Conservation (phyloP, 371 early-diverging fungal species). For the Apophysomyces sp. region DNA sequence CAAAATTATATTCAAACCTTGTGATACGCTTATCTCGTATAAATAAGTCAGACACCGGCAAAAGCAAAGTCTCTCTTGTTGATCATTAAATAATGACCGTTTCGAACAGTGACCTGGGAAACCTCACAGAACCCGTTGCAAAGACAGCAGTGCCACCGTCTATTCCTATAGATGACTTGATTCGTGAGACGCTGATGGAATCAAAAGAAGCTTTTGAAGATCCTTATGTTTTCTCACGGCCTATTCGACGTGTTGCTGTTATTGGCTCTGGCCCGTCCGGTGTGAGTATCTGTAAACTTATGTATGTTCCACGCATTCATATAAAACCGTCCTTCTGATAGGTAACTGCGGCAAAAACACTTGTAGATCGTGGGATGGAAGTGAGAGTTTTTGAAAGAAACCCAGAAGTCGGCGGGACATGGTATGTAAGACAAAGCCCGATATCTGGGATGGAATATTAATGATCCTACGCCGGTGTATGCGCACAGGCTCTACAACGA, state of each 20-base stretch:
- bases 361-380: constrained; percentile 30
- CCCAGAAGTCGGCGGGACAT: constrained; percentile 29
- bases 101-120: too few relatives aligned
- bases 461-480: not conserved
- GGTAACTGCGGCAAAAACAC: constrained; percentile 32
- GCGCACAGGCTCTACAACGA: constrained; percentile 12
- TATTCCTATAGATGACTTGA: too few relatives aligned
- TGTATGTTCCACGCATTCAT: not conserved
- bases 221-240: constrained; percentile 15
- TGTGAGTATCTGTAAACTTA: constrained; percentile 7
- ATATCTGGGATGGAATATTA: not conserved
- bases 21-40: too few relatives aligned
- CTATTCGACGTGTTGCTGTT: constrained; percentile 32
- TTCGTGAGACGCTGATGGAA: constrained; percentile 3
- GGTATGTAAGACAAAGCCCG: constrained; percentile 12
- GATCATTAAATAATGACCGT: too few relatives aligned
- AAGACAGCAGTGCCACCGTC: too few relatives aligned
- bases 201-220: constrained; percentile 11
- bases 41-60: too few relatives aligned
- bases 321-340: not conserved
- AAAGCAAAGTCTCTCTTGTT: too few relatives aligned
- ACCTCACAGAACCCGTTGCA: too few relatives aligned
- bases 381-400: constrained; percentile 37
- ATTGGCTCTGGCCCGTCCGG: constrained; percentile 48
- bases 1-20: too few relatives aligned